Conservation (phyloP, 225 moss, liverwort and hornwort species). For the Antitrichia curtipendula region DNA sequence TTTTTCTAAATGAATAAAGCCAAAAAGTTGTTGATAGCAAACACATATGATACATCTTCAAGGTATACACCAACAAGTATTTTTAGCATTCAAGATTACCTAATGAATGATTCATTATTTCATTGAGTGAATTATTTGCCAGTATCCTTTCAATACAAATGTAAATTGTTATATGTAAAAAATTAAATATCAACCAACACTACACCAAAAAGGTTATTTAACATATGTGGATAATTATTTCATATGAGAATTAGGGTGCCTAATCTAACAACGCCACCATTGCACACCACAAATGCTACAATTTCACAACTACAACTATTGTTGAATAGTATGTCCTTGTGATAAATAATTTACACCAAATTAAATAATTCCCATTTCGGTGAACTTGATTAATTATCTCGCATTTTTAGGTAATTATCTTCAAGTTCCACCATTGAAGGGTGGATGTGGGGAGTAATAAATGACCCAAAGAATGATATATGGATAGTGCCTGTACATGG, state of each 20-base stretch:
- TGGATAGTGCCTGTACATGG: no score
- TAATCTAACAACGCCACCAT: not conserved
- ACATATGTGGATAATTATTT: not conserved
- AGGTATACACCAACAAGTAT: not conserved
- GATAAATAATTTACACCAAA: not conserved
- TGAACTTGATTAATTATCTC: not conserved
- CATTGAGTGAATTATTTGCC: no score
- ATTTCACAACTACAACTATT: fast-evolving
- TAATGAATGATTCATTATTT: not conserved
- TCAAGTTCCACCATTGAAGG: fast-evolving
- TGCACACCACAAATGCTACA: not conserved
- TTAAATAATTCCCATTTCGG: not conserved
- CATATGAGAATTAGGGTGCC: no score
- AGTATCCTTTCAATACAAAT: not conserved
- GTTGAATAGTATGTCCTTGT: not conserved
- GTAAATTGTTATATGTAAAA: not conserved
- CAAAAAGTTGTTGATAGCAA: not conserved
- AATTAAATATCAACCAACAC: not conserved
- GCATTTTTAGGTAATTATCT: not conserved
- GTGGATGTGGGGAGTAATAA: not conserved
- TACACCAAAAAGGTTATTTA: not conserved
- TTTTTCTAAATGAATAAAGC: not conserved
- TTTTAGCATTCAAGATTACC: not conserved
- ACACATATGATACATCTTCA: no score
- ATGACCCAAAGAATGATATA: not conserved